phyloP scores from a whole-genome alignment of 2,329 filamentous ascomycete species.

The Phaeosphaeriaceae sp. region DNA sequence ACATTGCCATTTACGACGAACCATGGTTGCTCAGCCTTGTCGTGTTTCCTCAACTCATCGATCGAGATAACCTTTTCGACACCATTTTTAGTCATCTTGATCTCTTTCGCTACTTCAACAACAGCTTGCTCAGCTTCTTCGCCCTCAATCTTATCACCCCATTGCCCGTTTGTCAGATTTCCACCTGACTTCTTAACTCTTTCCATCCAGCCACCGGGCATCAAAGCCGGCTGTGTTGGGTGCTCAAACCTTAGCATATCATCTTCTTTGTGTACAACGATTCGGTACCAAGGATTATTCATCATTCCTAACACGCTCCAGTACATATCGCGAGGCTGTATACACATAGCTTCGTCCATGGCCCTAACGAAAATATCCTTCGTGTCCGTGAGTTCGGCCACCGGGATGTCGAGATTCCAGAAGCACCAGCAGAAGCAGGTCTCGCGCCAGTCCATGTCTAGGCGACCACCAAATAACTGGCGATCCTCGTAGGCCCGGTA shows the following conservation, averaged over 20 bases:
- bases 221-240: conserved; percentile 79
- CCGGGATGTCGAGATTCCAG: conserved; percentile 75
- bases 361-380: conserved; percentile 80
- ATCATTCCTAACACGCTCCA: conserved; percentile 97
- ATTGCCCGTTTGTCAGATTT: conserved; percentile 79
- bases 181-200: conserved; percentile 82
- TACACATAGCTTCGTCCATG: conserved; percentile 89
- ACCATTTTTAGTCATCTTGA: conserved; percentile 77
- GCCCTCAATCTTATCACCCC: conserved; percentile 74
- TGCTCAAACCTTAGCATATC: conserved; percentile 78
- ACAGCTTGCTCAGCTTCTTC: conserved; percentile 52
- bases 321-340: conserved; percentile 92
- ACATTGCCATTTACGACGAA: conserved; percentile 89
- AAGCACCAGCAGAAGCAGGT: conserved; percentile 91
- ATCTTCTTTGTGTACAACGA: conserved; percentile 74
- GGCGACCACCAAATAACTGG: conserved; percentile 73
- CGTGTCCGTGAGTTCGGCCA: conserved; percentile 66
- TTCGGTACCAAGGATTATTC: conserved; percentile 94
- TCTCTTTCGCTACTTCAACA: conserved; percentile 65
- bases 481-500: conserved; percentile 72
- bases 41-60: conserved; percentile 74
- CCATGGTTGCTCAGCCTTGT: conserved; percentile 72
- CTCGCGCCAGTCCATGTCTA: conserved; percentile 85
- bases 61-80: conserved; percentile 69
- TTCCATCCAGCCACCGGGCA: conserved; percentile 92